These are phyloP conservation scores for Inga leiocalycina DNA, from an alignment of 306 rosid genomes.

Conservation along the genomic window DNA sequence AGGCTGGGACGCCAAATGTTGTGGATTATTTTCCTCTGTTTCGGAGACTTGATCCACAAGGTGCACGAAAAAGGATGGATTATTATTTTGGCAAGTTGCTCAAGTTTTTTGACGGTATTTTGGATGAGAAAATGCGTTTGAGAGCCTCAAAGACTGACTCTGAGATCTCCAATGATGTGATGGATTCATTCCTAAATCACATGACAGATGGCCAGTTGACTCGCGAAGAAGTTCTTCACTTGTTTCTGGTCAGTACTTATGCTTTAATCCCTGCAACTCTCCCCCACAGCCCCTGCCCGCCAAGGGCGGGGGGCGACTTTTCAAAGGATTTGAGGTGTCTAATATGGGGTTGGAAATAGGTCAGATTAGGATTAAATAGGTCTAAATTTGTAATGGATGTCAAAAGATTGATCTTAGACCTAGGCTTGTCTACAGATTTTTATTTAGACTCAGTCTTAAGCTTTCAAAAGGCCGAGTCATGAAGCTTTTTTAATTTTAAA, in stretches of 20 bases:
- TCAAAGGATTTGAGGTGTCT: too few relatives aligned
- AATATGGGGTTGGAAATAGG: too few relatives aligned
- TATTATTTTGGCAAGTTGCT: background rate
- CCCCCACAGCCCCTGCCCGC: too few relatives aligned
- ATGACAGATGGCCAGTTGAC: background rate
- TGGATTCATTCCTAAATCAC: conserved; percentile 21
- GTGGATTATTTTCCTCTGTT: conserved; percentile 29
- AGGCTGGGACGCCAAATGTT: conserved; percentile 29
- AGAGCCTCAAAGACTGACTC: background rate
- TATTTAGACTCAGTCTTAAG: too few relatives aligned
- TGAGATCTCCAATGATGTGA: conserved; percentile 4
- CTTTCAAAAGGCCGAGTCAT: too few relatives aligned
- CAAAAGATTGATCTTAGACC: too few relatives aligned
- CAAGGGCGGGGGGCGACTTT: too few relatives aligned
- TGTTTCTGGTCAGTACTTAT: background rate
- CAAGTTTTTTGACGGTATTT: conserved; percentile 8
- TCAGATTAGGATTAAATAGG: too few relatives aligned
- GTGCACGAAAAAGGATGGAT: background rate
- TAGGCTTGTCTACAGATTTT: too few relatives aligned
- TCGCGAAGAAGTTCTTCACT: background rate
- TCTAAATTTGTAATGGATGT: too few relatives aligned
- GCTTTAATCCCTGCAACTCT: background rate
- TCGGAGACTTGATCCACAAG: background rate
- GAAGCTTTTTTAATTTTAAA: too few relatives aligned
- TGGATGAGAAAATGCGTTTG: conserved; percentile 7